These are phyloP conservation scores for Apiotrichum brassicae DNA, from an alignment of 1,284 basidiomycete species.

Conservation along the genomic window DNA sequence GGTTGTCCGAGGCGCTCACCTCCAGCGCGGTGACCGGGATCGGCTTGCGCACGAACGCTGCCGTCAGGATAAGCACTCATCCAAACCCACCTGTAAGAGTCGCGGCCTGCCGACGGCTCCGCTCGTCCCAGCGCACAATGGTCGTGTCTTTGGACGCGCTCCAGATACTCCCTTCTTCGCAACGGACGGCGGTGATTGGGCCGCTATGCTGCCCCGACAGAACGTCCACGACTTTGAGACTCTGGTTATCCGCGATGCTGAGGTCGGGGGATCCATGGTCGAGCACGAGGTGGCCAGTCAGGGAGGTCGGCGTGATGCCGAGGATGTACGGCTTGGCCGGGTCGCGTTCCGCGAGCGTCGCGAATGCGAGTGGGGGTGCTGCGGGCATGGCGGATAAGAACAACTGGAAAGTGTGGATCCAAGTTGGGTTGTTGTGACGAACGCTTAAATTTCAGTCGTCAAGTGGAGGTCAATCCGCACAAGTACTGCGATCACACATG, in stretches of 20 bases:
- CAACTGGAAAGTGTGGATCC: too few relatives aligned
- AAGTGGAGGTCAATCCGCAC: too few relatives aligned
- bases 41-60: slow-evolving; percentile 41
- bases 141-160: slow-evolving; percentile 37
- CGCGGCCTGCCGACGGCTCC: slow-evolving; percentile 28
- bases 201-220: slow-evolving; percentile 35
- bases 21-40: slow-evolving; percentile 43
- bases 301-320: slow-evolving; percentile 37
- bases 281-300: slow-evolving; percentile 39
- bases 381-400: slow-evolving; percentile 35
- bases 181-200: slow-evolving; percentile 28
- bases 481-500: too few relatives aligned
- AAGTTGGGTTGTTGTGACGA: too few relatives aligned
- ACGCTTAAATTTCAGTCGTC: too few relatives aligned
- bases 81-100: slow-evolving; percentile 37
- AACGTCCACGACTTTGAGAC: slow-evolving; percentile 33
- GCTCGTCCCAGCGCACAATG: slow-evolving; percentile 45
- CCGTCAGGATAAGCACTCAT: not conserved
- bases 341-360: slow-evolving; percentile 30
- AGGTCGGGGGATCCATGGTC: slow-evolving; percentile 33
- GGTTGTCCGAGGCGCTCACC: slow-evolving; percentile 35
- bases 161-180: slow-evolving; percentile 34
- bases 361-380: slow-evolving; percentile 33
- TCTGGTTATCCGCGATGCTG: slow-evolving; percentile 41
- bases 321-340: slow-evolving; percentile 40